These are phyloP conservation scores for Fusarium longipes DNA, from an alignment of 2,329 filamentous ascomycete species.

Conservation along the genomic window DNA sequence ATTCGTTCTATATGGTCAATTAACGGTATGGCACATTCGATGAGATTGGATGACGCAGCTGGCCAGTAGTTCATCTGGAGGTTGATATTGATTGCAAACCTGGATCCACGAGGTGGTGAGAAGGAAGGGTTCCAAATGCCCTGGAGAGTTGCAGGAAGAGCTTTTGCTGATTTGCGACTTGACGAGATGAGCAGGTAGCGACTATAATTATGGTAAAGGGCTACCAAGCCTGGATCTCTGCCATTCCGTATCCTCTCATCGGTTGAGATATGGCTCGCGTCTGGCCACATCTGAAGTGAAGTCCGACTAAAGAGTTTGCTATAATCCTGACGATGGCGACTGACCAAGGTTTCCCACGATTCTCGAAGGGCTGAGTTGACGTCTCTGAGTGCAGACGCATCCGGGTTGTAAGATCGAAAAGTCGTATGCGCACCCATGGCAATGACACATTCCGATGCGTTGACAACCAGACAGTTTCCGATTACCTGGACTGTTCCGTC, in stretches of 20 bases:
- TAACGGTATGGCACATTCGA: slow-evolving; percentile 56
- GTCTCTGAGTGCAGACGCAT: slow-evolving; percentile 35
- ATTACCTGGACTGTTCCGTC: slow-evolving; percentile 19
- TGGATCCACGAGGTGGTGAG: slow-evolving; percentile 57
- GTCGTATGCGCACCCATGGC: slow-evolving; percentile 42
- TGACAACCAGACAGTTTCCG: slow-evolving; percentile 34
- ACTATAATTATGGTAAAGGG: slow-evolving; percentile 49
- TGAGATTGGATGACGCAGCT: slow-evolving; percentile 47
- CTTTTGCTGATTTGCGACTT: slow-evolving; percentile 37
- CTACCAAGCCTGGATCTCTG: slow-evolving; percentile 45
- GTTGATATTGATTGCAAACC: slow-evolving; percentile 65
- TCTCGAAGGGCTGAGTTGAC: slow-evolving; percentile 39
- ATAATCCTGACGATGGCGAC: slow-evolving; percentile 39
- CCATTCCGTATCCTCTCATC: slow-evolving; percentile 26
- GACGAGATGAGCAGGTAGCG: slow-evolving; percentile 49
- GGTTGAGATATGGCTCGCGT: slow-evolving; percentile 39
- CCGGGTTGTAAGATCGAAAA: slow-evolving; percentile 36
- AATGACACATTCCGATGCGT: slow-evolving; percentile 23
- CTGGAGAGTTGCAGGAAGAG: slow-evolving; percentile 51
- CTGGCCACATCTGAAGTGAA: slow-evolving; percentile 37
- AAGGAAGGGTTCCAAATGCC: slow-evolving; percentile 52
- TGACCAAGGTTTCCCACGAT: slow-evolving; percentile 25
- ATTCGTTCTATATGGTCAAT: slow-evolving; percentile 49
- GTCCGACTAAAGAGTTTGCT: slow-evolving; percentile 25
- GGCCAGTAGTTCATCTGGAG: slow-evolving; percentile 66